Base-by-base conservation (phyloP, 1,139 yeast species). In the Hemisphaericaspora xylofermentans region DNA sequence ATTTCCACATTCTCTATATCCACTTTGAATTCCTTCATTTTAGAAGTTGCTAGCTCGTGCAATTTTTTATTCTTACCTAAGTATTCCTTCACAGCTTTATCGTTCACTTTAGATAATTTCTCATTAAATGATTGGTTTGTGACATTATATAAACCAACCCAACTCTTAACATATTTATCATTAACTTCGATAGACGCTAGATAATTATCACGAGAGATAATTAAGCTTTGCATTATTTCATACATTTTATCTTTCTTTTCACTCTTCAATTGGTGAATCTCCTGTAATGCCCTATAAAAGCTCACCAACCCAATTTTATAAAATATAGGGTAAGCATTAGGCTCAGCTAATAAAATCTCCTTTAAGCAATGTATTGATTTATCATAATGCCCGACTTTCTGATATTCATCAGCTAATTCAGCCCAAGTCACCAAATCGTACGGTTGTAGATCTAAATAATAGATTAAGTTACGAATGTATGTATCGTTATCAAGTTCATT, bases 361-460 rank as follows among this genome's bases (percentile, higher is more conserved):
- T 87, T 81, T 32, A 77, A 71, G 44, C 88, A 73, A 56, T 74
- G 80, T 7, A 84, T 71, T 0, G 94, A 83, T 52, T 82, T 80
- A 25, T 78, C 82, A 51, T 77, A 82, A 51, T 82, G 80, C 1
- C 89, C 89, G n/a, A 72, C 49, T 8, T 64, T 57, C 28, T 63
- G 61, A 56, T 91, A 91, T 19, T 75, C 71, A 31, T 80, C 78
- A 5, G 82, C 85, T 44, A 88, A 68, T 61, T 87, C 95, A 36
- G 80, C 73, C 95, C 95, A 88, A 1, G 87, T 67, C 49, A 84
- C 80, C 6, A 78, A 66, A 60, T 93, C 98, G 24, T 82, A 61
- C 1, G 97, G 96, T 50, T 75, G 78, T 40, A 71, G 57, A 38
- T 77, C 76, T 40, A 82, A 60, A 51, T 74, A 76, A 43, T 63